Percentiles rank a stretch among this genome's conserved stretches.
phyloP scores from a whole-genome alignment of 306 rosid species.

The Fragaria vesca region DNA sequence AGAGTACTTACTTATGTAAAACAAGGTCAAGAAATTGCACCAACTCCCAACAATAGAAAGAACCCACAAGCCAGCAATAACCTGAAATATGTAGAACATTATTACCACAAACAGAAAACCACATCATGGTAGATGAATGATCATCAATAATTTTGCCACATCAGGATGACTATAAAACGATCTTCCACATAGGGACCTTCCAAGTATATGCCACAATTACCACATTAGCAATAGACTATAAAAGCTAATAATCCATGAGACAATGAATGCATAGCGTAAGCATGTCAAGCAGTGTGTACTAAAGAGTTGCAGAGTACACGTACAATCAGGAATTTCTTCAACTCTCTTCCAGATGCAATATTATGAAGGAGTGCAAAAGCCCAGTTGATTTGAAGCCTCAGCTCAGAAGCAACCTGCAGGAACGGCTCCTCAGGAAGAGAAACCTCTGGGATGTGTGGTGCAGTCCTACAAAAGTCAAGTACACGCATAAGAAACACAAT shows the following conservation, averaged over 20 bases:
- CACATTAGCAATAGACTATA: neutral
- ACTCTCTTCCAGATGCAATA: conserved; percentile 68
- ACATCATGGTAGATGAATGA: neutral
- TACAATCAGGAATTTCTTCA: conserved; percentile 81
- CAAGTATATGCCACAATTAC: neutral
- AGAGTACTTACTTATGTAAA: conserved; percentile 61
- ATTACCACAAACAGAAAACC: neutral
- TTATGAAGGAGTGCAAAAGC: conserved; percentile 49
- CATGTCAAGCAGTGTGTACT: too few species aligned
- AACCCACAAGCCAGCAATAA: conserved; percentile 75
- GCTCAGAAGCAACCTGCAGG: conserved; percentile 51
- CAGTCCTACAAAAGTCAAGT: conserved; percentile 46
- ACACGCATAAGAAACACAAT: neutral
- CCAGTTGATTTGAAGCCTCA: conserved; percentile 58
- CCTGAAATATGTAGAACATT: conserved; percentile 31
- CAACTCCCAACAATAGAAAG: conserved; percentile 67
- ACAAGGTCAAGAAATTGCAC: conserved; percentile 84
- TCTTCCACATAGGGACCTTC: neutral
- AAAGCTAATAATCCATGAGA: neutral
- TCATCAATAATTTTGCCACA: neutral
- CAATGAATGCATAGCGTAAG: neutral
- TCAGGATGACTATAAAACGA: neutral
- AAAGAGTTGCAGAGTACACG: conserved; percentile 10
- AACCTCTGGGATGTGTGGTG: conserved; percentile 72
- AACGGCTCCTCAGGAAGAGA: conserved; percentile 67